Conservation (phyloP, 495 filamentous ascomycete genomes). For the Bathelium albidoporum region DNA sequence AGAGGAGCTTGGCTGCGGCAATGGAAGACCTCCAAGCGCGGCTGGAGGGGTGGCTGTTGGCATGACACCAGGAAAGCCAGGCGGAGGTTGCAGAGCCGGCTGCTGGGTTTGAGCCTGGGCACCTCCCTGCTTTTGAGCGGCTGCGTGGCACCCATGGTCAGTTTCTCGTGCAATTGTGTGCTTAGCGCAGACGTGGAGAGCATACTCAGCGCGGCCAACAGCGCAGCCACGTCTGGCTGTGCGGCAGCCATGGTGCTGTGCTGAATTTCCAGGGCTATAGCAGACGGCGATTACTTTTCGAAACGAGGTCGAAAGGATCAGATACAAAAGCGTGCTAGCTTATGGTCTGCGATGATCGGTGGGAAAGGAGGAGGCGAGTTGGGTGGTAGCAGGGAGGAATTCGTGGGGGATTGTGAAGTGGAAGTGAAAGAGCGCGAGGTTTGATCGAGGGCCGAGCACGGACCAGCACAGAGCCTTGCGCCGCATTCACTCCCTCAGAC, state of each 20-base stretch:
- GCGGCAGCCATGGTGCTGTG: constrained; percentile 30
- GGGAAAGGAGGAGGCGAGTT: neutral
- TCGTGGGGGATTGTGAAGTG: neutral
- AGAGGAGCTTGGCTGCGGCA: constrained; percentile 58
- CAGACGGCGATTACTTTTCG: no score
- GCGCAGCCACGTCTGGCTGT: constrained; percentile 41
- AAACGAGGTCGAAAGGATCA: no score
- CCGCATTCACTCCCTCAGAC: no score
- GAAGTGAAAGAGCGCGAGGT: neutral
- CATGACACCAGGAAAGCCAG: constrained; percentile 23
- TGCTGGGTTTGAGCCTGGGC: constrained; percentile 20
- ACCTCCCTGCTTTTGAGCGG: constrained; percentile 6
- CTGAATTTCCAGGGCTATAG: neutral
- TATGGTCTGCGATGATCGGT: no score
- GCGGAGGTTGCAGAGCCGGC: constrained; percentile 34
- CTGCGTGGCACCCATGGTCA: constrained; percentile 10
- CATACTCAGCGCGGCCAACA: constrained; percentile 46
- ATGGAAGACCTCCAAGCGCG: constrained; percentile 34
- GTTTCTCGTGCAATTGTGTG: constrained; percentile 13
- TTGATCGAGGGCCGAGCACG: neutral
- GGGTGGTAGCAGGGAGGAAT: neutral
- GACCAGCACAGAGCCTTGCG: neutral
- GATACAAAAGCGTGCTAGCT: no score
- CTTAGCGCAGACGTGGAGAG: constrained; percentile 15
- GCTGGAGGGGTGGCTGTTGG: constrained; percentile 33